Evolutionary conservation across 2,329 filamentous ascomycete species (phyloP), one percentile per base, ranked within the genome.

Genomic region (Zymoseptoria pseudotritici): DNA sequence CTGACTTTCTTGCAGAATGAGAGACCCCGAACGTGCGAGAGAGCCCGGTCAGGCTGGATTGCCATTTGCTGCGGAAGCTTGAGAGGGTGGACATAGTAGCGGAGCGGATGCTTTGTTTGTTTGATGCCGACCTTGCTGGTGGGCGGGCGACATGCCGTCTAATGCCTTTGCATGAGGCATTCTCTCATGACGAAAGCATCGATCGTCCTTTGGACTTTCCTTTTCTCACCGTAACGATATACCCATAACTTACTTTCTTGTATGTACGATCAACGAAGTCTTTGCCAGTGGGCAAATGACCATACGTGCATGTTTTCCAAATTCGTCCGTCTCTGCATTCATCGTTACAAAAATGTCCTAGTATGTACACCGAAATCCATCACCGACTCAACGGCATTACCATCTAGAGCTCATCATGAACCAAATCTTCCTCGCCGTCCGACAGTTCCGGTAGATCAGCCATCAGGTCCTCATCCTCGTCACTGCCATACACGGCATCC

Each of bases 21-120:
- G 60, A 52, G 63, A 69, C 64, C 66, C 67, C 1, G 68, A 61
- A 53, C 60, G 65, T 56, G 75, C 20, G 21, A 53, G 52, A 11
- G 52, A 53, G 52, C 52, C 20, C 9, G 52, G 52, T 26, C 52
- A 53, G 52, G 75, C 36, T 46, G 36, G 36, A 46, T 53, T 53
- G 52, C 52, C 52, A 24, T 29, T 53, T 29, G 22, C 52, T 53
- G 52, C 36, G 17, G 36, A 46, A 4, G 36, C 36, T 46, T 46
- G 36, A 46, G 36, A 46, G 11, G 13, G 26, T 29, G 26, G 26
- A 29, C 6, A 29, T 29, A 46, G 36, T 13, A n/a, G 17, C 36
- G 17, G 2, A 13, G 13, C 36, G 5, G 36, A 17, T 13, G 3
- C 13, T n/a, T 5, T n/a, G 36, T 17, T 46, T 46, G 17, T 46